Evolutionary conservation across 176 grass and related monocot genomes (phyloP).

Genomic region (Rhynchospora breviuscula): DNA sequence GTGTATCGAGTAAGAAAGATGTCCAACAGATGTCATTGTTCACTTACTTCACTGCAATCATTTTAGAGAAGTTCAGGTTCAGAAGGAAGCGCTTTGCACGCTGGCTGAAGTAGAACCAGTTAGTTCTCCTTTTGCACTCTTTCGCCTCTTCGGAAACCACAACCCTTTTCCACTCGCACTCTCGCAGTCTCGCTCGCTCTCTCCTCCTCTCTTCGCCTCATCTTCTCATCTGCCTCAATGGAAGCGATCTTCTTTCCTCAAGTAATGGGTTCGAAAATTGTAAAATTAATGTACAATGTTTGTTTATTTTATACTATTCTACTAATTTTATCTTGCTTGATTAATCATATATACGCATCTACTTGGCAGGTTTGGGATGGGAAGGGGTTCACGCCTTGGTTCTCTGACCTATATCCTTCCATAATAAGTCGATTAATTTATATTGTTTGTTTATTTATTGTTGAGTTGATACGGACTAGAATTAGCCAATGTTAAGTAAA

Average conservation of each 20-base stretch:
- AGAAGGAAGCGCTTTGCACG: not conserved
- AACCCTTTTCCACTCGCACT: not conserved
- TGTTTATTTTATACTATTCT: not conserved
- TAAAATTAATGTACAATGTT: not conserved
- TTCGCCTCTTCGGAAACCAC: not conserved
- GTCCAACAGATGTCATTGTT: too few relatives aligned
- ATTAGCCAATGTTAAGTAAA: not conserved
- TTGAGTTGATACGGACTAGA: not conserved
- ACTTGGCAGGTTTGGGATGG: conserved; percentile 65
- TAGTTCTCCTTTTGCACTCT: not conserved
- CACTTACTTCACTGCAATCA: too few relatives aligned
- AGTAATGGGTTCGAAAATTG: not conserved
- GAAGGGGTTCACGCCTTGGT: conserved; percentile 55
- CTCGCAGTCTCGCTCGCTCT: not conserved
- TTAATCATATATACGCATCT: not conserved
- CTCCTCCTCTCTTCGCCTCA: not conserved
- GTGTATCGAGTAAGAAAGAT: too few relatives aligned
- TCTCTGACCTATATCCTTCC: conserved; percentile 90
- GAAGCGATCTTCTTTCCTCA: not conserved
- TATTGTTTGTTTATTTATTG: not conserved
- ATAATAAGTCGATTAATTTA: not conserved
- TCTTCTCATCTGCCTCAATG: not conserved
- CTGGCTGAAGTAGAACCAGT: not conserved
- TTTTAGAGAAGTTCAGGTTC: not conserved
- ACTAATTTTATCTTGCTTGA: not conserved